Conservation (phyloP, 306 rosid genomes). For the Glycyrrhiza uralensis region DNA sequence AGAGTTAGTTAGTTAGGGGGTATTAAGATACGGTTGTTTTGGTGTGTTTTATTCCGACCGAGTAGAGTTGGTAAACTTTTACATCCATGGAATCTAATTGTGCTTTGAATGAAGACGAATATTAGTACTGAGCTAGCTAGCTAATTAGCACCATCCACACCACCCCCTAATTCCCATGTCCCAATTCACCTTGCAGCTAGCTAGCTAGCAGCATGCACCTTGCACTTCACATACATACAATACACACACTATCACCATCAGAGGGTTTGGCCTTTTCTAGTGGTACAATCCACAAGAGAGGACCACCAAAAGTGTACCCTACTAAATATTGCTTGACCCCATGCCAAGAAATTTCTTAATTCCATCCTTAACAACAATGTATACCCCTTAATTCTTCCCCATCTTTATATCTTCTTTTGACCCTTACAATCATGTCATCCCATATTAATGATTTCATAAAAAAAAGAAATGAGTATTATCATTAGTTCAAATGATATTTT, state of each 20-base stretch:
- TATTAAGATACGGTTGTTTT: constrained; percentile 28
- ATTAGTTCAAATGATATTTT: background rate
- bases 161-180: background rate
- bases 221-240: background rate
- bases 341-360: constrained; percentile 49
- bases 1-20: constrained; percentile 27
- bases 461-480: background rate
- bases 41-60: constrained; percentile 81
- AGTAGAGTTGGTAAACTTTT: constrained; percentile 44
- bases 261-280: constrained; percentile 27
- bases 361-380: constrained; percentile 34
- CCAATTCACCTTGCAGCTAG: background rate
- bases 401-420: constrained; percentile 28
- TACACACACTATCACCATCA: constrained; percentile 40
- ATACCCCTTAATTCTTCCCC: constrained; percentile 36
- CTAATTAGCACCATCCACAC: background rate
- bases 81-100: constrained; percentile 35
- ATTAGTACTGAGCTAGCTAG: no score
- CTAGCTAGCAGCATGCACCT: no score
- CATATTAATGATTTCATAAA: background rate
- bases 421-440: background rate
- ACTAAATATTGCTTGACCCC: constrained; percentile 64
- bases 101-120: constrained; percentile 22
- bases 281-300: constrained; percentile 33
- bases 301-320: constrained; percentile 55